Conservation (phyloP, 1,284 basidiomycete genomes). For the Puccinia polysora region DNA sequence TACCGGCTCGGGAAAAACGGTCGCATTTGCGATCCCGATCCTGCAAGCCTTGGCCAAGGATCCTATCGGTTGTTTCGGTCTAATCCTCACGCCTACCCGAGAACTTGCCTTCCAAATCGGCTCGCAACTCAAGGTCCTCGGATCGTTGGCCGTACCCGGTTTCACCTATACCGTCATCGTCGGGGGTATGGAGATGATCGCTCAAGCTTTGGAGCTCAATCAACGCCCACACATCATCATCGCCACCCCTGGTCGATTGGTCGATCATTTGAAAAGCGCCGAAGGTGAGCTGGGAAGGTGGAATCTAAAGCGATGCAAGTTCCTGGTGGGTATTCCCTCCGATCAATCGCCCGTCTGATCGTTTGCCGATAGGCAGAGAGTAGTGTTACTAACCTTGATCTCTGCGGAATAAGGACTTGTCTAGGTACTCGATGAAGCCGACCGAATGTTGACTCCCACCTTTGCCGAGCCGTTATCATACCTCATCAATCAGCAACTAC, state of each 20-base stretch:
- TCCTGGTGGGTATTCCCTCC: slow-evolving; percentile 62
- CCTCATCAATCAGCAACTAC: slow-evolving; percentile 68
- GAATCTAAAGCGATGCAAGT: slow-evolving; percentile 77
- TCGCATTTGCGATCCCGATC: slow-evolving; percentile 93
- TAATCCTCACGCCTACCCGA: slow-evolving; percentile 88
- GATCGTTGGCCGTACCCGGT: slow-evolving; percentile 69
- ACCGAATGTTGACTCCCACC: slow-evolving; percentile 81
- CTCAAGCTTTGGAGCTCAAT: slow-evolving; percentile 80
- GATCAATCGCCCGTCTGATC: neutral
- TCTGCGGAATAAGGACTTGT: neutral
- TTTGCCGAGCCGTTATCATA: slow-evolving; percentile 81
- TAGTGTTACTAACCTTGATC: neutral
- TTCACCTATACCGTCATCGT: slow-evolving; percentile 74
- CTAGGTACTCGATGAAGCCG: slow-evolving; percentile 91
- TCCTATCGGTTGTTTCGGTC: slow-evolving; percentile 87
- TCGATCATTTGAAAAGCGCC: slow-evolving; percentile 74
- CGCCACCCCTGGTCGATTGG: slow-evolving; percentile 90
- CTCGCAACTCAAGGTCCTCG: slow-evolving; percentile 90
- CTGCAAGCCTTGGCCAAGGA: slow-evolving; percentile 80
- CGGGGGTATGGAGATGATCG: slow-evolving; percentile 98
- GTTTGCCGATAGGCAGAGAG: neutral
- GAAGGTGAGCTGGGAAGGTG: slow-evolving; percentile 68
- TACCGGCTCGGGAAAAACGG: slow-evolving; percentile 95
- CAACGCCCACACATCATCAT: slow-evolving; percentile 87
- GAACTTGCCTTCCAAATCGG: slow-evolving; percentile 95